phyloP scores from a whole-genome alignment of 2,329 filamentous ascomycete species.

The Tolypocladium inflatum region DNA sequence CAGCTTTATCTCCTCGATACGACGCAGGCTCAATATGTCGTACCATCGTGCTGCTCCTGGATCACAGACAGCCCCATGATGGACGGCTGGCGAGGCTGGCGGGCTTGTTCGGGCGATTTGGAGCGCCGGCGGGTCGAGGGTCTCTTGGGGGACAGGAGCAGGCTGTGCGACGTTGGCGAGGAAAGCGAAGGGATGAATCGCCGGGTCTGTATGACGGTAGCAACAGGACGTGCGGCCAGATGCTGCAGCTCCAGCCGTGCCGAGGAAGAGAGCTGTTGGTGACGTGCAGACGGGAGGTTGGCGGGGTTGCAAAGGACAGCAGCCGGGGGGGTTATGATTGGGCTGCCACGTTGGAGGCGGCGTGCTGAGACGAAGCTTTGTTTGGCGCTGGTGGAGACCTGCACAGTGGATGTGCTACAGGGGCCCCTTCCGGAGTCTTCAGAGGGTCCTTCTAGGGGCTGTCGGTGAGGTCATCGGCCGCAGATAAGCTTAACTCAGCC shows the following conservation, averaged over 20 bases:
- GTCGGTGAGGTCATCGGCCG: not conserved
- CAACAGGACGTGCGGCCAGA: not conserved
- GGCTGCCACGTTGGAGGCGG: not conserved
- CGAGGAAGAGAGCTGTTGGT: not conserved
- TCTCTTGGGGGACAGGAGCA: not conserved
- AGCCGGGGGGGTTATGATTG: not conserved
- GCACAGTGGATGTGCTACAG: not conserved
- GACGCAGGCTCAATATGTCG: not conserved
- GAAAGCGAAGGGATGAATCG: not conserved
- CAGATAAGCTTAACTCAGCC: not conserved
- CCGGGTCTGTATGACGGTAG: not conserved
- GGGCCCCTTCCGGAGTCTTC: not conserved
- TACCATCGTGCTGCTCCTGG: slow-evolving; percentile 60
- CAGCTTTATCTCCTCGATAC: not conserved
- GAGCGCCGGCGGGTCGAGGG: not conserved
- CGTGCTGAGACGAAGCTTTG: not conserved
- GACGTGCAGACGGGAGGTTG: not conserved
- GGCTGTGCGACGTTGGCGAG: not conserved
- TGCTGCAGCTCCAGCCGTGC: not conserved
- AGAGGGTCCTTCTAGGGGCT: not conserved
- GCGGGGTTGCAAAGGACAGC: slow-evolving; percentile 1
- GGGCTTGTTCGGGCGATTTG: slow-evolving; percentile 11
- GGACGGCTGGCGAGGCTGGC: slow-evolving; percentile 20
- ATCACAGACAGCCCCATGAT: slow-evolving; percentile 80
- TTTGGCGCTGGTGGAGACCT: not conserved